Percentiles rank a stretch among this genome's conserved stretches.
phyloP scores from a whole-genome alignment of 164 flowering plant species.

The Dillenia suffruticosa region DNA sequence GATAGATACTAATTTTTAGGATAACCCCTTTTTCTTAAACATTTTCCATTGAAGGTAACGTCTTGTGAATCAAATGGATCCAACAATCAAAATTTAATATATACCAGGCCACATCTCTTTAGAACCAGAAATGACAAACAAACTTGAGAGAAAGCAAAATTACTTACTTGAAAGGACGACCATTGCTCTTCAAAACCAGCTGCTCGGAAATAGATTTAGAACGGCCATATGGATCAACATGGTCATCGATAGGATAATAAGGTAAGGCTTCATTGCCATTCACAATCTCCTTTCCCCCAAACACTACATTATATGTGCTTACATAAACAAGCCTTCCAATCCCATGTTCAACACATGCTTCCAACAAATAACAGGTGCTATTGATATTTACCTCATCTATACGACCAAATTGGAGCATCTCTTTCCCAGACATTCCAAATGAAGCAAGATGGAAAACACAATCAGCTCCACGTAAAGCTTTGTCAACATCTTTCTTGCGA shows the following conservation, averaged over 20 bases:
- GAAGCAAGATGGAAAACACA: slow-evolving; percentile 98
- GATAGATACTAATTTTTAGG: too few relatives aligned
- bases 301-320: slow-evolving; percentile 90
- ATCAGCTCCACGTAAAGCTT: slow-evolving; percentile 62
- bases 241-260: slow-evolving; percentile 73
- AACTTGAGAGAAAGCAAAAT: background rate
- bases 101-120: too few relatives aligned
- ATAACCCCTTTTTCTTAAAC: too few relatives aligned
- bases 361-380: slow-evolving; percentile 79
- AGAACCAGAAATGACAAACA: too few relatives aligned
- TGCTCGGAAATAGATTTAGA: slow-evolving; percentile 91
- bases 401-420: slow-evolving; percentile 84
- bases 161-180: slow-evolving; percentile 77
- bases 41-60: too few relatives aligned
- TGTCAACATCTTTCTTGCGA: slow-evolving; percentile 63
- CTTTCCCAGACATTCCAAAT: slow-evolving; percentile 96
- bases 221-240: slow-evolving; percentile 76
- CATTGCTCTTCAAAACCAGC: slow-evolving; percentile 79
- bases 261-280: slow-evolving; percentile 80
- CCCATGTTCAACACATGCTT: slow-evolving; percentile 66
- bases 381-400: slow-evolving; percentile 75
- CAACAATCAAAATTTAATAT: too few relatives aligned
- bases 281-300: slow-evolving; percentile 76
- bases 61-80: too few relatives aligned
- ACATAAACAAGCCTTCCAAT: slow-evolving; percentile 76